Base-by-base conservation (phyloP, 2,329 filamentous ascomycete species). In the Aspergillus quadricinctus region DNA sequence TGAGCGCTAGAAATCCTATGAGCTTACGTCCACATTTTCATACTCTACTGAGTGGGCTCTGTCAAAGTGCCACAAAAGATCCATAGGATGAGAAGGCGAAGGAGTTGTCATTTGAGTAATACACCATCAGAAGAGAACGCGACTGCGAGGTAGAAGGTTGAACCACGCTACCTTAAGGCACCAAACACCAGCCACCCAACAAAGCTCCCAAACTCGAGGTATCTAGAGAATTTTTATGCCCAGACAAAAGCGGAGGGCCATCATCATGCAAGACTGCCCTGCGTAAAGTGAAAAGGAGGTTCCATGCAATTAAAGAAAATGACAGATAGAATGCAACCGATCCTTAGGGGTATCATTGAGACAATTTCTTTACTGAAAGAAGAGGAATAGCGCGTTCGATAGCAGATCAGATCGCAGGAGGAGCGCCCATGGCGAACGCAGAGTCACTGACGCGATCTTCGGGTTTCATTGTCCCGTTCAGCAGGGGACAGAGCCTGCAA, bases 401-500 rank as follows among this genome's bases (percentile, higher is more conserved):
- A 17, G 41, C 14, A 27, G n/a, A 46, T 63, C 53, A 65, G 31
- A 67, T 57, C 41, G 66, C 60, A 6, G 66, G 68, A 14, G 77
- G 75, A 4, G 76, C 75, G 50, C 75, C 76, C 74, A 79, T 78
- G 1, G 74, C 73, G 62, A 80, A 80, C 17, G 77, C 77, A 2
- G 77, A 76, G 54, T 75, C 76, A 56, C 71, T 75, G 52, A 76
- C 71, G 3, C 71, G 73, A 28, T 80, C 77, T 57, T 80, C 78
- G 40, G 75, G 76, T 62, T 88, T 88, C 78, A 88, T 88, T 31
- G 88, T 90, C 52, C 91, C 90, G 70, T 95, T 95, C 60, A 95
- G 86, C 72, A 94, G 80, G 49, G 90, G 90, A 72, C 90, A 95
- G 67, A 92, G 83, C 73, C 87, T 91, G 81, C 23, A 9, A 3